A percentile compares a stretch with the other conserved stretches of the same genome.
Conservation (phyloP, 495 filamentous ascomycete genomes). For the Xylaria venustula region DNA sequence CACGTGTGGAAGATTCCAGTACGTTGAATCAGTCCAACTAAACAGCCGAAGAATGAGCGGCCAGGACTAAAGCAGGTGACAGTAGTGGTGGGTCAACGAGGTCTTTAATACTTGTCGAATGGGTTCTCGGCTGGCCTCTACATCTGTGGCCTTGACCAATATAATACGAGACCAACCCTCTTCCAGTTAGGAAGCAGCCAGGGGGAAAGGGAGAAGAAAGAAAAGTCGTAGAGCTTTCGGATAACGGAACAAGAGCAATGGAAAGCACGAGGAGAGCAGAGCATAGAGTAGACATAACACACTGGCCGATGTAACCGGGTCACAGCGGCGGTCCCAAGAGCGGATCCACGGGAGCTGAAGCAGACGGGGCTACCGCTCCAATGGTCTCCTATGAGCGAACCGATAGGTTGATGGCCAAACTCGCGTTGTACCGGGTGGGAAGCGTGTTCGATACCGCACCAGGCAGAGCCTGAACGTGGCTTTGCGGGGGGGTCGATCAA, state of each 20-base stretch:
- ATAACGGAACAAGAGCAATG: constrained; percentile 1
- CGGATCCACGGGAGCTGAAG: constrained; percentile 15
- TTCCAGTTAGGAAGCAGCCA: constrained; percentile 21
- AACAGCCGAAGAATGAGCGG: background rate
- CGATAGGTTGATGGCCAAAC: constrained; percentile 6
- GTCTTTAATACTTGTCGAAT: constrained; percentile 14
- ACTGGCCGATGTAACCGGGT: constrained; percentile 27
- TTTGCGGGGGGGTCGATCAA: constrained; percentile 15
- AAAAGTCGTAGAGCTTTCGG: background rate
- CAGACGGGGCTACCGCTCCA: background rate
- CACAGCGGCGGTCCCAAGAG: constrained; percentile 28
- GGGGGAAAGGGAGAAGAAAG: constrained; percentile 13
- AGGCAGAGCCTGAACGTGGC: constrained; percentile 14
- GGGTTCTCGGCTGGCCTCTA: constrained; percentile 6
- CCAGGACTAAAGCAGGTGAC: constrained; percentile 3
- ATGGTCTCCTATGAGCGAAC: background rate
- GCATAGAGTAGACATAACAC: constrained; percentile 11
- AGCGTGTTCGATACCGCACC: constrained; percentile 8
- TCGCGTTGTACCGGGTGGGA: constrained; percentile 9
- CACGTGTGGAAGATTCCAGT: background rate
- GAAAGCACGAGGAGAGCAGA: constrained; percentile 5
- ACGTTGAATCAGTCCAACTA: constrained; percentile 4
- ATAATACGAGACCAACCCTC: background rate
- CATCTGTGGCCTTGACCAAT: background rate
- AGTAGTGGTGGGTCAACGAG: constrained; percentile 10